phyloP scores from a whole-genome alignment of 441 rosid genomes.

The Breynia disticha region DNA sequence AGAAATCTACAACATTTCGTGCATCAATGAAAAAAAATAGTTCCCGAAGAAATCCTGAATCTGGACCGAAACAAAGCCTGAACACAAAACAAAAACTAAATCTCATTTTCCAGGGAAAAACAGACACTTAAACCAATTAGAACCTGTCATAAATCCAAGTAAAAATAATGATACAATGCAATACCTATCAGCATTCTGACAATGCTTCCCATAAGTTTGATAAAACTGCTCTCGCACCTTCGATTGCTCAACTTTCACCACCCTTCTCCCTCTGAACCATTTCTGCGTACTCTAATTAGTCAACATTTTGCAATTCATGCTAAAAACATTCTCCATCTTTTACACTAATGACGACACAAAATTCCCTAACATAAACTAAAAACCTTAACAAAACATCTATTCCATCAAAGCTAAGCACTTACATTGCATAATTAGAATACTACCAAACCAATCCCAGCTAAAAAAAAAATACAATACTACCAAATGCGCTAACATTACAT shows the following conservation, averaged over 20 bases:
- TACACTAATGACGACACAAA: too few species aligned
- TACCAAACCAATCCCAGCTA: too few species aligned
- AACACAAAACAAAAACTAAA: slow-evolving; percentile 14
- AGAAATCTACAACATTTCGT: slow-evolving; percentile 43
- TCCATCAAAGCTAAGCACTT: too few species aligned
- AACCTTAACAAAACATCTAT: too few species aligned
- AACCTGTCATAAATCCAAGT: neutral
- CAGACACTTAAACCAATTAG: neutral
- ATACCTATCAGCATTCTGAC: slow-evolving; percentile 74
- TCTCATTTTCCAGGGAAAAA: neutral
- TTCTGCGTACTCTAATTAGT: slow-evolving; percentile 57
- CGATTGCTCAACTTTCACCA: slow-evolving; percentile 48
- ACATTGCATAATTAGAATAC: too few species aligned
- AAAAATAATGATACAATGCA: neutral
- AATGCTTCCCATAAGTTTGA: slow-evolving; percentile 46
- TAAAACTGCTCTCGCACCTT: slow-evolving; percentile 60
- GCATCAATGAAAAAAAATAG: slow-evolving; percentile 71
- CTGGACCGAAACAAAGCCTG: slow-evolving; percentile 86
- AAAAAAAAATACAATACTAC: too few species aligned
- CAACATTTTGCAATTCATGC: slow-evolving; percentile 24
- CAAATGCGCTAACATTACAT: too few species aligned
- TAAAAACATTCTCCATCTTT: neutral
- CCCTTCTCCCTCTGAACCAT: slow-evolving; percentile 91
- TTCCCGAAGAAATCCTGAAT: slow-evolving; percentile 71
- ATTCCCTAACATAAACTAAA: too few species aligned